Percentiles rank a stretch among this genome's conserved stretches.
phyloP scores from a whole-genome alignment of 164 flowering plant genomes.

The Stephania yunnanensis region DNA sequence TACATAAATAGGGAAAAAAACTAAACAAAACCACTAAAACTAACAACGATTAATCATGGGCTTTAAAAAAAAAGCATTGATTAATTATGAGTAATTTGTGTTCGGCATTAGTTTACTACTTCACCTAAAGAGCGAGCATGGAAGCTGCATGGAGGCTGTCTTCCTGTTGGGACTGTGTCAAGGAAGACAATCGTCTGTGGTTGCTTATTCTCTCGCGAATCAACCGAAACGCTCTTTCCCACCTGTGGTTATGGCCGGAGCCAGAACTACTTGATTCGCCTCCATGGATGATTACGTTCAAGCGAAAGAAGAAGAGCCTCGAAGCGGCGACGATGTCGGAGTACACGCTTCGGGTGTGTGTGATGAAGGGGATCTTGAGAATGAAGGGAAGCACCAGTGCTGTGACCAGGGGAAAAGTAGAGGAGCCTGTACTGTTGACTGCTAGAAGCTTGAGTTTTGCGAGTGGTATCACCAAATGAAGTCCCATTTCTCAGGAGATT shows the following conservation, averaged over 20 bases:
- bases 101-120: too few relatives aligned
- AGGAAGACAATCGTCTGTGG: neutral
- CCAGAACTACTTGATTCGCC: neutral
- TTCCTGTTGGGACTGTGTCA: neutral
- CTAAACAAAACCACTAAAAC: too few relatives aligned
- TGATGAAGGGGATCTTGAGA: constrained; percentile 13
- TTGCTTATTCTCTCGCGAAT: constrained; percentile 8
- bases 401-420: neutral
- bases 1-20: too few relatives aligned
- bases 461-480: constrained; percentile 10
- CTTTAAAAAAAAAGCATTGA: too few relatives aligned
- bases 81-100: too few relatives aligned
- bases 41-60: too few relatives aligned
- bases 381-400: constrained; percentile 12
- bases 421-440: neutral
- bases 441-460: constrained; percentile 13
- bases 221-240: constrained; percentile 15
- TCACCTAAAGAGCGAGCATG: constrained; percentile 6
- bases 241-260: neutral
- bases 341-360: constrained; percentile 3
- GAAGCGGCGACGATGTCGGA: neutral
- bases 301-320: constrained; percentile 12
- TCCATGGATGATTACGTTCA: constrained; percentile 6
- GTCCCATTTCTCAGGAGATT: constrained; percentile 1
- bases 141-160: constrained; percentile 5